A percentile compares a stretch with the other conserved stretches of the same genome.
phyloP scores from a whole-genome alignment of 2,329 filamentous ascomycete species.

The Myriosclerotinia scirpicola region DNA sequence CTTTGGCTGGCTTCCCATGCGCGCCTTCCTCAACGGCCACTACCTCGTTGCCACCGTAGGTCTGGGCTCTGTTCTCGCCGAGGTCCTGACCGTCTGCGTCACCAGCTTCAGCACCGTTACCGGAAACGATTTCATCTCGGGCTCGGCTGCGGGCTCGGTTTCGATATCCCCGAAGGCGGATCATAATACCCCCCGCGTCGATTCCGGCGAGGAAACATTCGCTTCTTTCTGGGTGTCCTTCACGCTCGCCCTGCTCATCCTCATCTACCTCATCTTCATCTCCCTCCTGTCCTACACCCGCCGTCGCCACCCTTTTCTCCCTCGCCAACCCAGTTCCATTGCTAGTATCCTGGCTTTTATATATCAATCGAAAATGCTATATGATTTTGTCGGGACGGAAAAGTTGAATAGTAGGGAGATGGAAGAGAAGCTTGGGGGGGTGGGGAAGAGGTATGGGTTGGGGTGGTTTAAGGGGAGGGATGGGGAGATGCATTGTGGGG shows the following conservation, averaged over 20 bases:
- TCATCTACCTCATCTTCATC: slow-evolving; percentile 57
- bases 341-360: slow-evolving; percentile 74
- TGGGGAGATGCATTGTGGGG: slow-evolving; percentile 70
- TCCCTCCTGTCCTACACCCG: slow-evolving; percentile 60
- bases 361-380: slow-evolving; percentile 78
- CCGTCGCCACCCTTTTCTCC: slow-evolving; percentile 69
- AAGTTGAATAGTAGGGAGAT: slow-evolving; percentile 56
- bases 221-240: slow-evolving; percentile 68
- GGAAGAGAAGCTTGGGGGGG: slow-evolving; percentile 56
- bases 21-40: slow-evolving; percentile 63
- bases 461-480: slow-evolving; percentile 77
- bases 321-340: slow-evolving; percentile 71
- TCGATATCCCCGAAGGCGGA: too few species aligned
- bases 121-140: slow-evolving; percentile 56
- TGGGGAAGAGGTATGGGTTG: slow-evolving; percentile 69
- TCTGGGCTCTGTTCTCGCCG: slow-evolving; percentile 68
- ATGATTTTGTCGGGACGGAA: slow-evolving; percentile 70
- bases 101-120: slow-evolving; percentile 65
- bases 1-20: slow-evolving; percentile 63
- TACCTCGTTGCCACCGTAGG: slow-evolving; percentile 67
- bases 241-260: slow-evolving; percentile 59
- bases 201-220: slow-evolving; percentile 59
- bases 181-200: background rate
- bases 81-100: slow-evolving; percentile 69
- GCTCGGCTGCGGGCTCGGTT: slow-evolving; percentile 17